These are phyloP conservation scores for Podospora pseudocomata DNA, from an alignment of 495 filamentous ascomycete species.

Conservation along the genomic window DNA sequence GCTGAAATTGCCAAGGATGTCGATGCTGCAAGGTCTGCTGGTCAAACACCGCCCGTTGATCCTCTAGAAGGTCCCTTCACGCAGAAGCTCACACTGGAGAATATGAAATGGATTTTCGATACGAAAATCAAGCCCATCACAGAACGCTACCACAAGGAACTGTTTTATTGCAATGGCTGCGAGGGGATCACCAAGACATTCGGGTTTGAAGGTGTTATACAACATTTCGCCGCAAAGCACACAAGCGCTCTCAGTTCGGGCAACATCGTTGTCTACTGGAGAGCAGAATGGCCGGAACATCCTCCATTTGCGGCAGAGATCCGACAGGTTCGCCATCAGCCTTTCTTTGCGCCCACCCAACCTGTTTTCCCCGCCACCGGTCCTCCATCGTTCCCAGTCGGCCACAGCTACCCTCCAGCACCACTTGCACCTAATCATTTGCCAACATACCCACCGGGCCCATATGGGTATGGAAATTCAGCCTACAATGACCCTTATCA, in stretches of 20 bases:
- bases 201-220: conserved; percentile 71
- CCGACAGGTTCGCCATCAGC: conserved; percentile 27
- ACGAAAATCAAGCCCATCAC: conserved; percentile 66
- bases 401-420: conserved; percentile 35
- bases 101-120: conserved; percentile 83
- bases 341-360: conserved; percentile 8
- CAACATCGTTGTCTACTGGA: conserved; percentile 69
- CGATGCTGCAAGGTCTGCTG: conserved; percentile 41
- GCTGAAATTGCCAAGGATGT: conserved; percentile 51
- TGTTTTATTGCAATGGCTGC: conserved; percentile 72
- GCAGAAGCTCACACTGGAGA: conserved; percentile 65
- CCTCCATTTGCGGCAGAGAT: conserved; percentile 65
- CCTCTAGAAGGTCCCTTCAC: conserved; percentile 52
- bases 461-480: conserved; percentile 39
- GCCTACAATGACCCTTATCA: conserved; percentile 37
- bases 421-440: conserved; percentile 16
- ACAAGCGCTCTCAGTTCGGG: conserved; percentile 63
- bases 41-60: conserved; percentile 39
- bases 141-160: conserved; percentile 57
- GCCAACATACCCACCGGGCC: conserved; percentile 36
- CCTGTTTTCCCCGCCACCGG: conserved; percentile 1
- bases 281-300: conserved; percentile 70
- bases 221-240: conserved; percentile 79
- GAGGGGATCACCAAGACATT: conserved; percentile 59
- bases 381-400: conserved; percentile 18